Evolutionary conservation across 129 eudicot genomes (phyloP).

Genomic region (Sambucus nigra): DNA sequence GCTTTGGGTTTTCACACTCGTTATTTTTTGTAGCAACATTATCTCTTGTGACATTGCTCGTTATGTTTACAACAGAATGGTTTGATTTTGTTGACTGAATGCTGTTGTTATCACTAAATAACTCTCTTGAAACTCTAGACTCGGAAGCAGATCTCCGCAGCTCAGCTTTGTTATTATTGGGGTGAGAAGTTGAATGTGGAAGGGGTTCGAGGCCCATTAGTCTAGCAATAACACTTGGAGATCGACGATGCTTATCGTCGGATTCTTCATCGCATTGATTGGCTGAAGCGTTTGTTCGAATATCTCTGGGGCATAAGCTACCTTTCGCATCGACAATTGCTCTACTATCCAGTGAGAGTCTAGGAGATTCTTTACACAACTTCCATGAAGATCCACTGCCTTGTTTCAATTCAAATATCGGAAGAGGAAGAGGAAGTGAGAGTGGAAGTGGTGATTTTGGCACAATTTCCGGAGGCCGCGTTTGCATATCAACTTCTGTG

Average conservation of each 20-base stretch:
- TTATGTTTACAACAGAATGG: conserved; percentile 4
- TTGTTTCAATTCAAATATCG: conserved; percentile 43
- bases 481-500: too few species aligned
- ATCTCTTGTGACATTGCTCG: conserved; percentile 15
- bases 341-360: conserved; percentile 73
- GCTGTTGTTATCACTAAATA: too few species aligned
- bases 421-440: too few species aligned
- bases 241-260: conserved; percentile 35
- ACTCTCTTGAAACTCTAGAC: conserved; percentile 58
- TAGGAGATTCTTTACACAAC: conserved; percentile 61
- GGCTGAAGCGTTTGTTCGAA: conserved; percentile 17
- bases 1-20: too few species aligned
- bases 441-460: conserved; percentile 49
- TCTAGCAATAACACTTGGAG: conserved; percentile 72
- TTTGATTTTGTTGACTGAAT: conserved; percentile 23
- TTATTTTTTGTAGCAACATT: not conserved
- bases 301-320: conserved; percentile 44
- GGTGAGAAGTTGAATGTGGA: conserved; percentile 15
- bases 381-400: conserved; percentile 67
- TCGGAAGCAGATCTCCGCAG: conserved; percentile 64
- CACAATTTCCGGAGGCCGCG: conserved; percentile 22
- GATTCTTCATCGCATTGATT: too few species aligned
- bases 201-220: conserved; percentile 85
- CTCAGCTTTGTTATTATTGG: conserved; percentile 29
- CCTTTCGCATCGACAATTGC: conserved; percentile 64